These are phyloP conservation scores for Apiospora malaysiana DNA, from an alignment of 2,329 filamentous ascomycete species.

Conservation along the genomic window DNA sequence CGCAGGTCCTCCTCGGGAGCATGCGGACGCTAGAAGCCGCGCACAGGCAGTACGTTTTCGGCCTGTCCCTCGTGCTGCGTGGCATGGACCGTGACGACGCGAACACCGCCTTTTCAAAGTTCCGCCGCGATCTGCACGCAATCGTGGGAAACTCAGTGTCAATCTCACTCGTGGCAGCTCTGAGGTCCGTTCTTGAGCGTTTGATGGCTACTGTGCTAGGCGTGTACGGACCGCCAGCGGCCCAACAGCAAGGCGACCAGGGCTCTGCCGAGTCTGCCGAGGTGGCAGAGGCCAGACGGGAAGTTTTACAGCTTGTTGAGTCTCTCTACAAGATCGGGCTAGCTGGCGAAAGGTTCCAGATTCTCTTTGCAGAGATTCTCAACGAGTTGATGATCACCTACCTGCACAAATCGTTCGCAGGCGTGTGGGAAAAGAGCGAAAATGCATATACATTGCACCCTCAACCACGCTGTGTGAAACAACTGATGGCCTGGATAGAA, in stretches of 20 bases:
- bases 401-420: slow-evolving; percentile 65
- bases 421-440: slow-evolving; percentile 60
- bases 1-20: slow-evolving; percentile 56
- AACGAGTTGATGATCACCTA: slow-evolving; percentile 69
- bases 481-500: slow-evolving; percentile 71
- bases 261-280: slow-evolving; percentile 37
- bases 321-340: slow-evolving; percentile 70
- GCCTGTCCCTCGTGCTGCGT: slow-evolving; percentile 57
- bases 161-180: slow-evolving; percentile 55
- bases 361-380: slow-evolving; percentile 75
- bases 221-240: slow-evolving; percentile 32
- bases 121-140: slow-evolving; percentile 67
- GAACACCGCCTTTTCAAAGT: slow-evolving; percentile 52
- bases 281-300: slow-evolving; percentile 50
- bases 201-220: slow-evolving; percentile 58
- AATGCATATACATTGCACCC: slow-evolving; percentile 35
- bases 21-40: slow-evolving; percentile 65
- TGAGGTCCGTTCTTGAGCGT: slow-evolving; percentile 60
- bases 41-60: slow-evolving; percentile 62
- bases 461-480: slow-evolving; percentile 60
- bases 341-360: slow-evolving; percentile 71
- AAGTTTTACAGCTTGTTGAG: slow-evolving; percentile 62
- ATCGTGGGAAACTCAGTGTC: slow-evolving; percentile 69
- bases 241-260: slow-evolving; percentile 23
- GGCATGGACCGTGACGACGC: slow-evolving; percentile 49